Percentiles rank a stretch among this genome's conserved stretches.
Evolutionary conservation across 2,329 filamentous ascomycete species (phyloP).

Genomic region (Clonostachys sp.): DNA sequence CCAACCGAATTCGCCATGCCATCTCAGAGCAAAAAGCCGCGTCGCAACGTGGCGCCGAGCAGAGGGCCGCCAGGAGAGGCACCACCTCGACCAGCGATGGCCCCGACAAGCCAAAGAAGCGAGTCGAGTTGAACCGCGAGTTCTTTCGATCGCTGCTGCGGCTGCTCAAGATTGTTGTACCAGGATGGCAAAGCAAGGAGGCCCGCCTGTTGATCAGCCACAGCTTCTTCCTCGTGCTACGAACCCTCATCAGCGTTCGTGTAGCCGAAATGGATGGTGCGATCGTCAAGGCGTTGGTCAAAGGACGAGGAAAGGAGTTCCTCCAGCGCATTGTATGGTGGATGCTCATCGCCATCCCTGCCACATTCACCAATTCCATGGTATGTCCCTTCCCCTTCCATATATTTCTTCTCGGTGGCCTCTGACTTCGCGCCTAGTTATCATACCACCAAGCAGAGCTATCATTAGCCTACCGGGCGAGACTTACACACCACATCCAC

Average conservation of each 20-base stretch:
- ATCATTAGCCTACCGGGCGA: conserved; percentile 85
- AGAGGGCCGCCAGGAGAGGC: conserved; percentile 39
- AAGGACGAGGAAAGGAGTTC: conserved; percentile 88
- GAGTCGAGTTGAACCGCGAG: conserved; percentile 89
- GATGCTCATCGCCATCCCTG: conserved; percentile 95
- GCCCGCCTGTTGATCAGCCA: conserved; percentile 82
- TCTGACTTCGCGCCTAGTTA: conserved; percentile 46
- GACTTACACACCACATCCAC: conserved; percentile 91
- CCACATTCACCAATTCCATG: conserved; percentile 99
- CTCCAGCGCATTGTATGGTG: conserved; percentile 88
- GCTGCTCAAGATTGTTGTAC: conserved; percentile 81
- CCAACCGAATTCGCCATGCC: conserved; percentile 85
- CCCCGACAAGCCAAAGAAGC: conserved; percentile 52
- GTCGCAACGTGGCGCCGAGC: conserved; percentile 61
- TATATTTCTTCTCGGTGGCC: neutral
- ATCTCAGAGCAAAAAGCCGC: conserved; percentile 91
- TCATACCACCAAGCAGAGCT: conserved; percentile 97
- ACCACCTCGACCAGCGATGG: conserved; percentile 30
- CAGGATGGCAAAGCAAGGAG: conserved; percentile 86
- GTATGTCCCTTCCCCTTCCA: conserved; percentile 41
- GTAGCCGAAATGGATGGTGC: conserved; percentile 94
- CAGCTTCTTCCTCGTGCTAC: conserved; percentile 84
- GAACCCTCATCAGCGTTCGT: conserved; percentile 90
- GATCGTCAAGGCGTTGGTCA: conserved; percentile 86
- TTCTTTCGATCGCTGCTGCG: conserved; percentile 70